A percentile compares a stretch with the other conserved stretches of the same genome.
These are phyloP conservation scores for Paramecium tetraurelia DNA, from an alignment of 73 alveolate genomes.

Conservation along the genomic window DNA sequence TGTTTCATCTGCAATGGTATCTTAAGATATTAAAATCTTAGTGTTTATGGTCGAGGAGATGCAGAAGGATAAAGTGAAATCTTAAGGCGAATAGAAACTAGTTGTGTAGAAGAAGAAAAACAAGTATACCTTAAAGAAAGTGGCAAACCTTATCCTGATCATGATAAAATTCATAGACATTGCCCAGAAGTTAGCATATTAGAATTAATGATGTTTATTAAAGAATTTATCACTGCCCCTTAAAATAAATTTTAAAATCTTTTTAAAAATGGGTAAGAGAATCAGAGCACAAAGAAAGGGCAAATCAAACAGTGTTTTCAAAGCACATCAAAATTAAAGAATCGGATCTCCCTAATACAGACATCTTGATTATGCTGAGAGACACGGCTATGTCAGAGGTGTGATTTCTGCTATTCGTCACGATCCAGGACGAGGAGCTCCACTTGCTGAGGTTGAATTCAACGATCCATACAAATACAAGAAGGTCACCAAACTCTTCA, in stretches of 20 bases:
- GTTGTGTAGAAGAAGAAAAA: background rate
- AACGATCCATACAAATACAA: slow-evolving; percentile 93
- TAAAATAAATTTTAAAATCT: background rate
- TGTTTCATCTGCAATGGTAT: slow-evolving; percentile 56
- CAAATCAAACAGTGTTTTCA: slow-evolving; percentile 61
- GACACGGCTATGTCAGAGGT: slow-evolving; percentile 66
- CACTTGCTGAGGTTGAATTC: slow-evolving; percentile 94
- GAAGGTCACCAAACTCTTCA: slow-evolving; percentile 88
- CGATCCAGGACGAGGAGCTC: slow-evolving; percentile 98
- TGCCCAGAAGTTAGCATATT: background rate
- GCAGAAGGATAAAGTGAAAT: background rate
- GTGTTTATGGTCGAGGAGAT: slow-evolving; percentile 2
- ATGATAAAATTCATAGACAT: background rate
- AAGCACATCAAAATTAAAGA: slow-evolving; percentile 59
- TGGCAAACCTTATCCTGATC: background rate
- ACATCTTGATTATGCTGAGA: slow-evolving; percentile 64
- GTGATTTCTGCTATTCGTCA: slow-evolving; percentile 87
- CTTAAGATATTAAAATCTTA: background rate
- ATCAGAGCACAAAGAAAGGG: slow-evolving; percentile 67
- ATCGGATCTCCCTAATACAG: slow-evolving; percentile 63
- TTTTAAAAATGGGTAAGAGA: slow-evolving; percentile 40
- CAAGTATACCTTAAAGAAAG: background rate
- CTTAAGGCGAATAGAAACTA: background rate
- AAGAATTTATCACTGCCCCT: slow-evolving; percentile 44
- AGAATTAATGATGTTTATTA: background rate